These are phyloP conservation scores for Solanum peruvianum DNA, from an alignment of 257 asterid species.

Conservation along the genomic window DNA sequence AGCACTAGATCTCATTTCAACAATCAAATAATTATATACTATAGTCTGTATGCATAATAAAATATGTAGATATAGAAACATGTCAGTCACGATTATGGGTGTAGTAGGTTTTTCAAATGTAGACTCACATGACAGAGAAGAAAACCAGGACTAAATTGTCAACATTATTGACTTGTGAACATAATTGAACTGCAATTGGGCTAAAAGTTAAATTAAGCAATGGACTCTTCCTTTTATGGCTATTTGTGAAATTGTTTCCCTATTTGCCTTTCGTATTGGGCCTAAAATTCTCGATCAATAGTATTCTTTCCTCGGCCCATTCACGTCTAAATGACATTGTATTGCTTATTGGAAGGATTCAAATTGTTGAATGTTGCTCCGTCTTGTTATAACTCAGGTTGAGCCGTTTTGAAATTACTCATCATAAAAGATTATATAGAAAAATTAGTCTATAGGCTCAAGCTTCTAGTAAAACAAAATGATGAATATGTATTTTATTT, in stretches of 20 bases:
- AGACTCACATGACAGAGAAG: background rate
- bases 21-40: background rate
- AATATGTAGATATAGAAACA: background rate
- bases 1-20: background rate
- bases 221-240: background rate
- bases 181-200: background rate
- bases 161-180: background rate
- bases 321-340: background rate
- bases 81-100: background rate
- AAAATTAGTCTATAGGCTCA: background rate
- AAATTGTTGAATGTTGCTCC: background rate
- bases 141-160: background rate
- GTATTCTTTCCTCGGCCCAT: background rate
- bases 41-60: background rate
- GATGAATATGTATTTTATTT: too few relatives aligned
- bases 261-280: background rate
- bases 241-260: background rate
- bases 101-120: background rate
- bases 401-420: too few relatives aligned
- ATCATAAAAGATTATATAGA: background rate
- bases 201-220: background rate
- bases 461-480: background rate
- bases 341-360: background rate
- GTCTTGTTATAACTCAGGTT: background rate
- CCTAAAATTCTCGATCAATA: background rate